Base-by-base conservation (phyloP, 495 filamentous ascomycete species). In the Penicillium malachiteum region DNA sequence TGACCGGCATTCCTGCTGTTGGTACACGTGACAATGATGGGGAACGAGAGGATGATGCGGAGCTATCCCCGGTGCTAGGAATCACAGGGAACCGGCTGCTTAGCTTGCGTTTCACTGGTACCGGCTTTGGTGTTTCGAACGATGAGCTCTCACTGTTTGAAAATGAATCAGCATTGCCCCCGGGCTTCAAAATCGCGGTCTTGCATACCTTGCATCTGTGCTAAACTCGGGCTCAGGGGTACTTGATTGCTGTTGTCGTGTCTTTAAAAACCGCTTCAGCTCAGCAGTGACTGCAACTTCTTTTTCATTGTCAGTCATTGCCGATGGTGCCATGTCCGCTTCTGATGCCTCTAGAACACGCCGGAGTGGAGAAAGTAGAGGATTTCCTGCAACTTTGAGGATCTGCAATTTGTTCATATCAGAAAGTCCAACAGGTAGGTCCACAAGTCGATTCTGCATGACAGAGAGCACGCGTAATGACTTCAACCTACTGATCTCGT, bases 351-450 rank as follows among this genome's bases (percentile, higher is more conserved):
- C 75, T 8, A 83, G 41, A 17, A 79, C 71, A 11, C 65, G 67
- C 32, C 75, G 72, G 31, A 82, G 59, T 38, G 80, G 78, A 52
- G 71, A 64, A 37, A 70, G 70, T 56, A 96, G 78, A 12, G 91
- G 90, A 62, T 97, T 97, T 34, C 89, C 90, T 40, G 90, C 87
- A 12, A 97, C 77, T 65, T 93, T 96, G 57, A 97, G 73, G 58
- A 94, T 87, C 55, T 90, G 88, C 21, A 97, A 78, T 48, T 91
- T 91, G 49, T 81, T 84, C 87, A 96, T 96, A 63, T 94, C 89
- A 37, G 89, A 91, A 16, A 97, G 71, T 50, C 88, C 90, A 11
- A 86, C 78, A 16, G 93, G 93, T 16, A 97, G 77, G 46, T 89
- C 83, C 53, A 88, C 84, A 64, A 97, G 90, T 52, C 84, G 84